Conservation (phyloP, 345 rosid genomes). For the Brassica cretica region DNA sequence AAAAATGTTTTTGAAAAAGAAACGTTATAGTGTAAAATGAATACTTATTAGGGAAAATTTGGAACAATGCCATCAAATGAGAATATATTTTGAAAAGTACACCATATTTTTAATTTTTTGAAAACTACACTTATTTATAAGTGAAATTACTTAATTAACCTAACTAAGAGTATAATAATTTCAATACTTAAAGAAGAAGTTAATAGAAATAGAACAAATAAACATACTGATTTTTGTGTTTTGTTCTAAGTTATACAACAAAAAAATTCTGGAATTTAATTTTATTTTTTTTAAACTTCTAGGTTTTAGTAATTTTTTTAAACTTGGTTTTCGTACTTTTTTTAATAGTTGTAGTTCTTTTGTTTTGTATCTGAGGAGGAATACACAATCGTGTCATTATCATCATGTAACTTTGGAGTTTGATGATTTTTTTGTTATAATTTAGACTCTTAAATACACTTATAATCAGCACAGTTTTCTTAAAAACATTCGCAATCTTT, state of each 20-base stretch:
- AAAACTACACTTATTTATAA: too few species aligned
- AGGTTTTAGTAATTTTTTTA: not conserved
- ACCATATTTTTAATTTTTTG: too few species aligned
- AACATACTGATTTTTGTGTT: not conserved
- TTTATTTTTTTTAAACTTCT: too few species aligned
- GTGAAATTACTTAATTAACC: too few species aligned
- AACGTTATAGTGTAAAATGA: too few species aligned
- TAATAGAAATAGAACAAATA: not conserved
- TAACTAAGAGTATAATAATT: too few species aligned
- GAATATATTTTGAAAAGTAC: too few species aligned
- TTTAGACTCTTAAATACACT: not conserved
- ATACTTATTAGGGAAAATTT: too few species aligned
- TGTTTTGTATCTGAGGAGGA: not conserved
- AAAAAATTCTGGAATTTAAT: not conserved
- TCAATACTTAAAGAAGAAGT: not conserved
- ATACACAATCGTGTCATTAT: not conserved
- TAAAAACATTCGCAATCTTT: not conserved
- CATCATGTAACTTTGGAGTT: not conserved
- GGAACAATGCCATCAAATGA: too few species aligned
- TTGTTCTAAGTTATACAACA: not conserved
- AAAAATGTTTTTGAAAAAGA: too few species aligned
- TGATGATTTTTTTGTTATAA: not conserved
- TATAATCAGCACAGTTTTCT: not conserved
- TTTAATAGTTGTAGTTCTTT: not conserved
- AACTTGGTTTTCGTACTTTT: not conserved